Evolutionary conservation across 352 stramenopile species (phyloP), one percentile per base, ranked within the genome.

Genomic region (Plasmopara viticola): DNA sequence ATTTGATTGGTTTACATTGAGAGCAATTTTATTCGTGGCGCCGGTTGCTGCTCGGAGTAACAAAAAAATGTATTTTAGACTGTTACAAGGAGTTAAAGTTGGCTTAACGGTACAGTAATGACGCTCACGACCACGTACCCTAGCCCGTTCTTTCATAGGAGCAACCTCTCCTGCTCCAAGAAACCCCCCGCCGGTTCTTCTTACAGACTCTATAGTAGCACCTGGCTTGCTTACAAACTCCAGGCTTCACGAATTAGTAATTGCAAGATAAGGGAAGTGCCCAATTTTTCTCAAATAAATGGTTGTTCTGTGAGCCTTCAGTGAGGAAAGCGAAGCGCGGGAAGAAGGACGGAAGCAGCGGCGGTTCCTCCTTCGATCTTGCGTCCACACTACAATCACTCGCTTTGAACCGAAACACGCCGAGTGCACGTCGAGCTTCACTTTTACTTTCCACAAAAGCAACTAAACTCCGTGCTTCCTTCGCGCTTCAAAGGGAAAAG

Each of bases 401-500:
- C 42, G 31, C 29, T 29, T 40, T 48, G 17, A 18, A 48, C 41
- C 49, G 41, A 57, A 42, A 53, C 46, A 65, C 53, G 41, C 38
- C 34, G 9, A 34, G 5, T 48, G 17, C 12, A 10, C 43, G 8
- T 53, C 51, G 43, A 39, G 9, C 29, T n/a, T 31, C 59, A 39
- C 30, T 58, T 53, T 33, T 44, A 34, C 45, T 51, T 28, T 15
- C 29, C 20, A 25, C 20, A 25, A 25, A 25, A 25, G 20, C 20
- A 25, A 25, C 20, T 25, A 25, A 25, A 25, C 20, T 25, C 20
- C 20, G 29, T 37, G 43, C 18, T 54, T 58, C 31, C 48, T 57
- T 68, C 54, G 63, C 51, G 33, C 63, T 71, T 71, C 59, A 64
- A 65, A 59, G 34, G 63, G 63, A 65, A 71, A 71, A 65, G 59